These are phyloP conservation scores for Protomyces inundatus DNA, from an alignment of 1,139 yeast genomes.

Conservation along the genomic window DNA sequence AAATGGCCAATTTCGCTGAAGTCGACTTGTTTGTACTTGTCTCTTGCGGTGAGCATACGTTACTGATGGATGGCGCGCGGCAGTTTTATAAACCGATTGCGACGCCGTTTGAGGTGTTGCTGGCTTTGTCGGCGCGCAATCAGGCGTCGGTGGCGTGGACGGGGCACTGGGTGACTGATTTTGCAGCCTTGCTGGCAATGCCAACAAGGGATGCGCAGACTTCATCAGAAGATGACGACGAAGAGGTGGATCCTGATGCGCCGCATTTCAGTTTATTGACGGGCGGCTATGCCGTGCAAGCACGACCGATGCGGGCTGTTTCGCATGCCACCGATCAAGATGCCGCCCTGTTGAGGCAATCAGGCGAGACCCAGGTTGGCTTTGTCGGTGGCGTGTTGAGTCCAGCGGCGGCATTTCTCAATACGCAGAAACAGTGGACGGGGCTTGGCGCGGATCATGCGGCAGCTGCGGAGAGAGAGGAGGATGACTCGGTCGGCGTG, in stretches of 20 bases:
- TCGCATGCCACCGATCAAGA: constrained; percentile 4
- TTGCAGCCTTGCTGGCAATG: constrained; percentile 49
- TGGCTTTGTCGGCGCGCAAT: constrained; percentile 57
- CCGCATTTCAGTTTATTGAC: constrained; percentile 87
- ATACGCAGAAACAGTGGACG: constrained; percentile 66
- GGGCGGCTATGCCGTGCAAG: constrained; percentile 63
- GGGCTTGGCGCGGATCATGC: constrained; percentile 84
- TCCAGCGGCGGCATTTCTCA: constrained; percentile 76
- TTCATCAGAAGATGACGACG: constrained; percentile 36
- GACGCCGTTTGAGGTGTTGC: constrained; percentile 82
- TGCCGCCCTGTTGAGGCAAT: neutral
- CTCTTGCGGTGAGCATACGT: constrained; percentile 94
- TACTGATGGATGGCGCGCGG: constrained; percentile 42
- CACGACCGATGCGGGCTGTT: constrained; percentile 16
- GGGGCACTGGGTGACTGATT: constrained; percentile 87
- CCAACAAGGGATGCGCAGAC: constrained; percentile 35
- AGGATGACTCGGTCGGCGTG: constrained; percentile 37
- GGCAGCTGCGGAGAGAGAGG: constrained; percentile 36
- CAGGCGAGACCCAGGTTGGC: constrained; percentile 7
- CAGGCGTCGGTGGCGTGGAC: constrained; percentile 66
- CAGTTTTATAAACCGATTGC: constrained; percentile 87
- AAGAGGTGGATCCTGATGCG: constrained; percentile 42
- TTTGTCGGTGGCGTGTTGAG: constrained; percentile 59
- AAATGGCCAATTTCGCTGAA: constrained; percentile 86
- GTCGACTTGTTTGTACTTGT: constrained; percentile 89